A percentile compares a stretch with the other conserved stretches of the same genome.
Conservation (phyloP, 768 basidiomycete genomes). For the Sistotremastrum niveocremeum region DNA sequence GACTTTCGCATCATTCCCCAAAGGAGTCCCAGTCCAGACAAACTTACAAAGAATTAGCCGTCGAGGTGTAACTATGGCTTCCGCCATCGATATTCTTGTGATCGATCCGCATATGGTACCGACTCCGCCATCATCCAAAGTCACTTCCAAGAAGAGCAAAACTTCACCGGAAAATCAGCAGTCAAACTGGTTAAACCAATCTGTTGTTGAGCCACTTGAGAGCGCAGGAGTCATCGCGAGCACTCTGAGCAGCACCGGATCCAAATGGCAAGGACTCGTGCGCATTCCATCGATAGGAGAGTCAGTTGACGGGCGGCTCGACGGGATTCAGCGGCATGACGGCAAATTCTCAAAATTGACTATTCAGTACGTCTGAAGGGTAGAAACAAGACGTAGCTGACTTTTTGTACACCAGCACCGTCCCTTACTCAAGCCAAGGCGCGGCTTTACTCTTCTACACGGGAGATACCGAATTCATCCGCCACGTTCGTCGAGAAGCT, state of each 20-base stretch:
- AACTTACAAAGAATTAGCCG: constrained; percentile 23
- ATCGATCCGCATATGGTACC: constrained; percentile 31
- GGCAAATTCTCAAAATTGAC: constrained; percentile 14
- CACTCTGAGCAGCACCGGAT: constrained; percentile 16
- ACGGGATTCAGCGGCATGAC: constrained; percentile 11
- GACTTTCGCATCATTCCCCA: constrained; percentile 10
- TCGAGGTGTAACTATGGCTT: constrained; percentile 23
- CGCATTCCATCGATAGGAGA: constrained; percentile 29
- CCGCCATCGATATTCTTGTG: constrained; percentile 30
- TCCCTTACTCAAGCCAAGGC: constrained; percentile 34
- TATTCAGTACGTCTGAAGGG: constrained; percentile 11
- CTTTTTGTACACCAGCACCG: constrained; percentile 18
- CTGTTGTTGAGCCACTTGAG: constrained; percentile 29
- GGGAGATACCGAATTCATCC: constrained; percentile 38
- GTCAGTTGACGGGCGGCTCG: constrained; percentile 12
- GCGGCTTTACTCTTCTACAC: constrained; percentile 42
- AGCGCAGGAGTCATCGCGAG: constrained; percentile 32
- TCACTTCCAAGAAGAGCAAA: constrained; percentile 1
- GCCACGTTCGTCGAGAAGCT: constrained; percentile 30
- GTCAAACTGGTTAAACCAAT: constrained; percentile 19
- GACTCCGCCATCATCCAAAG: constrained; percentile 22
- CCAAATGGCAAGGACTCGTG: constrained; percentile 39
- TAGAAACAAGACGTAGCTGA: background rate
- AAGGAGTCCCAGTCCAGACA: too few species aligned
- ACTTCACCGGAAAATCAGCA: constrained; percentile 7